phyloP scores from a whole-genome alignment of 2,329 filamentous ascomycete genomes.

The Plenodomus lindquistii region DNA sequence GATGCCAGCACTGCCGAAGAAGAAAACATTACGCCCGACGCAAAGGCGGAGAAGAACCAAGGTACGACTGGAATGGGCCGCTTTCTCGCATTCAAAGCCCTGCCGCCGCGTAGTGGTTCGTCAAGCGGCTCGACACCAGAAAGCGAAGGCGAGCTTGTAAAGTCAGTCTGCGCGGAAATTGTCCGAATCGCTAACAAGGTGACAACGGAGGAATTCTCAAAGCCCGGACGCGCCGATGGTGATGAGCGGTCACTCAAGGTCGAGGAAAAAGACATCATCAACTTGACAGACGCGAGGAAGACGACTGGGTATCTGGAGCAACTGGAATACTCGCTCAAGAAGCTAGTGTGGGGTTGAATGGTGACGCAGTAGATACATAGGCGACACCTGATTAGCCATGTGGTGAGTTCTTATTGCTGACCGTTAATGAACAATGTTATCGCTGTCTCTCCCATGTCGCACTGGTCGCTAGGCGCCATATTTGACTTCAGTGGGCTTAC shows the following conservation, averaged over 20 bases:
- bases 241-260: conserved; percentile 46
- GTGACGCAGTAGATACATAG: neutral
- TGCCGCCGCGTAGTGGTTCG: conserved; percentile 54
- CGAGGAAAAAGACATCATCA: conserved; percentile 74
- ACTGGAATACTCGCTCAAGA: conserved; percentile 87
- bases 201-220: conserved; percentile 39
- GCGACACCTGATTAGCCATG: no score
- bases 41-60: conserved; percentile 22
- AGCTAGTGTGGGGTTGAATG: conserved; percentile 76
- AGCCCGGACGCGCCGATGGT: conserved; percentile 41
- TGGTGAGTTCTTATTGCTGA: no score
- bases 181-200: conserved; percentile 64
- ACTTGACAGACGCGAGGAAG: conserved; percentile 79
- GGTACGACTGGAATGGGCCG: conserved; percentile 25
- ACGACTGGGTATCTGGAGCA: conserved; percentile 86
- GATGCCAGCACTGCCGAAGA: conserved; percentile 49
- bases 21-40: conserved; percentile 9
- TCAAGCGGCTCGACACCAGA: conserved; percentile 33
- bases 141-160: conserved; percentile 60
- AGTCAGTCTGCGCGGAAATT: conserved; percentile 75
- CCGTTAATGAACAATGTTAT: no score
- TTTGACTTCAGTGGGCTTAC: no score
- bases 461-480: no score
- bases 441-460: no score
- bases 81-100: conserved; percentile 61